Conservation (phyloP, 345 rosid genomes). For the Syzygium jambos region DNA sequence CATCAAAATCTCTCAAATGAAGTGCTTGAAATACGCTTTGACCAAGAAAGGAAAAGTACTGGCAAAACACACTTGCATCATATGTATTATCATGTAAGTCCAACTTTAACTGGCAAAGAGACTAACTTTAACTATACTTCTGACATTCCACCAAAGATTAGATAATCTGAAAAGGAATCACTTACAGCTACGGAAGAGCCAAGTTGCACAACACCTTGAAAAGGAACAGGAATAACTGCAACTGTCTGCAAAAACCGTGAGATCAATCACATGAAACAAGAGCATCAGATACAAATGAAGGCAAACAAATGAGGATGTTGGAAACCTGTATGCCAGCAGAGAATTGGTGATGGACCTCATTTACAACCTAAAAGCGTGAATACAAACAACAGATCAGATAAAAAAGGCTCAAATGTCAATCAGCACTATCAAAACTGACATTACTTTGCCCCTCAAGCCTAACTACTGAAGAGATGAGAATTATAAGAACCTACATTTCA, state of each 20-base stretch:
- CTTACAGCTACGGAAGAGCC: slow-evolving; percentile 80
- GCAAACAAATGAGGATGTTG: slow-evolving; percentile 1
- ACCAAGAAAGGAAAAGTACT: neutral
- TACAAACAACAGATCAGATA: neutral
- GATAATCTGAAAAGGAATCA: neutral
- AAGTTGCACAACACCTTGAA: slow-evolving; percentile 88
- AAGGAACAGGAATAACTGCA: slow-evolving; percentile 76
- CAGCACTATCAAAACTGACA: neutral
- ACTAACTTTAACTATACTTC: neutral
- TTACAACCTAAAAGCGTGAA: slow-evolving; percentile 42
- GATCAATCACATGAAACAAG: neutral
- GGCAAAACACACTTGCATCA: neutral
- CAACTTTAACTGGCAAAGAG: neutral
- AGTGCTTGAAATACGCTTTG: neutral
- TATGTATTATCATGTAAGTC: neutral
- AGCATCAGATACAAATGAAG: neutral
- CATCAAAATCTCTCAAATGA: neutral
- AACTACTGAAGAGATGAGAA: neutral
- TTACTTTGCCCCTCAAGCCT: neutral
- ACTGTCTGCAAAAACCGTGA: slow-evolving; percentile 48
- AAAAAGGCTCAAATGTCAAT: neutral
- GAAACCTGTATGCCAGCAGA: slow-evolving; percentile 90
- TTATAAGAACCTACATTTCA: neutral
- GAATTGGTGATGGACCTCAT: slow-evolving; percentile 72
- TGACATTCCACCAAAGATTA: neutral